Percentiles rank a stretch among this genome's conserved stretches.
Conservation (phyloP, 768 basidiomycete species). For the Candolleomyces efflorescens region DNA sequence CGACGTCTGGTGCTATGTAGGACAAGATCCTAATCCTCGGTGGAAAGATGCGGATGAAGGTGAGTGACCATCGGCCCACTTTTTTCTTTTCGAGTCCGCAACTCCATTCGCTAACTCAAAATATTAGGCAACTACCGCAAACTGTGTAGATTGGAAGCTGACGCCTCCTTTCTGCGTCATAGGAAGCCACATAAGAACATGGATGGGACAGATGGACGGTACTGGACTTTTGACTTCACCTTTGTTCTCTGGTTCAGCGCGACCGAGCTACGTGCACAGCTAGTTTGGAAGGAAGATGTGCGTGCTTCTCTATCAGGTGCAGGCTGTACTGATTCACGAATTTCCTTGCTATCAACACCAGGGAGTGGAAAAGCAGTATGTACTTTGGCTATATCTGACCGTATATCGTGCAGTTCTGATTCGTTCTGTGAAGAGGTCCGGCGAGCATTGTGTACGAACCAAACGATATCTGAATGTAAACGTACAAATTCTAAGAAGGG, state of each 20-base stretch:
- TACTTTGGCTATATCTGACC: too few species aligned
- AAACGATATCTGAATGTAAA: too few species aligned
- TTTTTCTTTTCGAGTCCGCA: background rate
- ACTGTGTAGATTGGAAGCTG: background rate
- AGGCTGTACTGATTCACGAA: too few species aligned
- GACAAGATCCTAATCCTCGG: too few species aligned
- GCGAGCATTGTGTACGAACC: too few species aligned
- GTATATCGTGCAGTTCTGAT: too few species aligned
- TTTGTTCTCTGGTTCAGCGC: conserved; percentile 14
- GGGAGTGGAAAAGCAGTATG: too few species aligned
- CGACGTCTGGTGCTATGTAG: too few species aligned
- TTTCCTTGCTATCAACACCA: too few species aligned
- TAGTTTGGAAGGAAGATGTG: conserved; percentile 13
- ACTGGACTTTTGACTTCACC: conserved; percentile 7
- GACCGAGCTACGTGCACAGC: conserved; percentile 15
- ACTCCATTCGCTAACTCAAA: background rate
- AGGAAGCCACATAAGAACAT: background rate
- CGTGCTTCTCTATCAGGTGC: background rate
- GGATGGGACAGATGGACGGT: background rate
- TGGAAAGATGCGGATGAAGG: too few species aligned
- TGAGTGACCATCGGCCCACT: background rate
- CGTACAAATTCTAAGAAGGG: too few species aligned
- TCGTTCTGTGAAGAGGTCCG: too few species aligned
- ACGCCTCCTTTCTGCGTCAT: background rate
- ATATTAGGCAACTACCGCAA: background rate